These are phyloP conservation scores for Pestalotiopsis sp. DNA, from an alignment of 2,329 filamentous ascomycete genomes.

Conservation along the genomic window DNA sequence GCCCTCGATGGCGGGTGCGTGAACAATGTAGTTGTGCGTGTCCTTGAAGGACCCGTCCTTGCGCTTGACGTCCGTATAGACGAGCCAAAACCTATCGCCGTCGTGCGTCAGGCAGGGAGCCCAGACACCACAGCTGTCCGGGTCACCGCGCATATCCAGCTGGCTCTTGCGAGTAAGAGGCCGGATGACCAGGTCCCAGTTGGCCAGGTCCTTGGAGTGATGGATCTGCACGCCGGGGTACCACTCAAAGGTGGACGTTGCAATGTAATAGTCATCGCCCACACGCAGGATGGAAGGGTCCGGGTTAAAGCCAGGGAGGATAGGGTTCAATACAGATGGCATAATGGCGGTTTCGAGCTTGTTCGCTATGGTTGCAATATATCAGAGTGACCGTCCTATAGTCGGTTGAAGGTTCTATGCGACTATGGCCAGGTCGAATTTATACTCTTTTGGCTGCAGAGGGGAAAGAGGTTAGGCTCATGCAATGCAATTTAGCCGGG, in stretches of 20 bases:
- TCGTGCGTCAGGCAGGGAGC: slow-evolving; percentile 66
- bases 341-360: slow-evolving; percentile 29
- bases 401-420: not conserved
- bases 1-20: slow-evolving; percentile 52
- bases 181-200: slow-evolving; percentile 50
- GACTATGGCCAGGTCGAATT: not conserved
- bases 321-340: slow-evolving; percentile 54
- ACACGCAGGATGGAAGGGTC: slow-evolving; percentile 58
- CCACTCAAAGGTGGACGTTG: slow-evolving; percentile 59
- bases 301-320: slow-evolving; percentile 59
- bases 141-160: slow-evolving; percentile 60
- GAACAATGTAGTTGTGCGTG: slow-evolving; percentile 66
- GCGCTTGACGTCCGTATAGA: slow-evolving; percentile 68
- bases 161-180: slow-evolving; percentile 53
- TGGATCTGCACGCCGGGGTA: slow-evolving; percentile 58
- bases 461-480: not conserved
- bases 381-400: not conserved
- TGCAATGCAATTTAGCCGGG: slow-evolving; percentile 8
- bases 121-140: slow-evolving; percentile 65
- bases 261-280: slow-evolving; percentile 57
- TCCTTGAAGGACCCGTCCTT: slow-evolving; percentile 70
- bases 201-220: slow-evolving; percentile 54
- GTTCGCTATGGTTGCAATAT: not conserved
- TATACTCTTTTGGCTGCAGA: not conserved
- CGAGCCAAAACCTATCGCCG: slow-evolving; percentile 62